phyloP scores from a whole-genome alignment of 2,329 filamentous ascomycete species.

The Fusarium hostae region DNA sequence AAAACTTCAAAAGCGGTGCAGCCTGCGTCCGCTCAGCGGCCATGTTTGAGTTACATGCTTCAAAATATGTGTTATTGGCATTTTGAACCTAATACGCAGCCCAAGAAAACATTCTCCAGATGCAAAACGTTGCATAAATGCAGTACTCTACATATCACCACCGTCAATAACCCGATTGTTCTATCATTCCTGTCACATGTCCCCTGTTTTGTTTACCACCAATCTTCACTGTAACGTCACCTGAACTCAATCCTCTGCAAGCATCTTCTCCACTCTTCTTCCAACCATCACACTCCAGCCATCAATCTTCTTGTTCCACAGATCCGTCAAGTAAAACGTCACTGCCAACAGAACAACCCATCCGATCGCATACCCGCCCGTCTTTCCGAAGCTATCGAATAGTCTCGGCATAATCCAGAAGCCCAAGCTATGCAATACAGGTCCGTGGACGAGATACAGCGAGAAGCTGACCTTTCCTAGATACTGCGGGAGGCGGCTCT shows the following conservation, averaged over 20 bases:
- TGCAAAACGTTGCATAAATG: not conserved
- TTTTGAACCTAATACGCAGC: not conserved
- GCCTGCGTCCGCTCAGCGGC: not conserved
- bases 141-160: not conserved
- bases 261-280: slow-evolving; percentile 48
- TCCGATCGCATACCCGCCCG: slow-evolving; percentile 47
- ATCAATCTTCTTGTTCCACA: slow-evolving; percentile 52
- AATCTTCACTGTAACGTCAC: not conserved
- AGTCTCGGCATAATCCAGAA: slow-evolving; percentile 65
- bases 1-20: not conserved
- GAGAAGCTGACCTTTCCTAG: slow-evolving; percentile 55
- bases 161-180: not conserved
- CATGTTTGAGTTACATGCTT: not conserved
- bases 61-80: not conserved
- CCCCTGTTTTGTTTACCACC: not conserved
- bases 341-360: slow-evolving; percentile 47
- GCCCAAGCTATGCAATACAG: slow-evolving; percentile 67
- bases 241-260: slow-evolving; percentile 16
- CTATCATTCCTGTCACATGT: not conserved
- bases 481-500: slow-evolving; percentile 50
- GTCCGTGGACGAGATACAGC: slow-evolving; percentile 61
- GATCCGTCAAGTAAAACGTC: slow-evolving; percentile 50
- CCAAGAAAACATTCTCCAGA: not conserved
- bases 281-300: slow-evolving; percentile 52
- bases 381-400: slow-evolving; percentile 51